Evolutionary conservation across 1,284 basidiomycete genomes (phyloP), one percentile per base, ranked within the genome.

Genomic region (Trametes versicolor): DNA sequence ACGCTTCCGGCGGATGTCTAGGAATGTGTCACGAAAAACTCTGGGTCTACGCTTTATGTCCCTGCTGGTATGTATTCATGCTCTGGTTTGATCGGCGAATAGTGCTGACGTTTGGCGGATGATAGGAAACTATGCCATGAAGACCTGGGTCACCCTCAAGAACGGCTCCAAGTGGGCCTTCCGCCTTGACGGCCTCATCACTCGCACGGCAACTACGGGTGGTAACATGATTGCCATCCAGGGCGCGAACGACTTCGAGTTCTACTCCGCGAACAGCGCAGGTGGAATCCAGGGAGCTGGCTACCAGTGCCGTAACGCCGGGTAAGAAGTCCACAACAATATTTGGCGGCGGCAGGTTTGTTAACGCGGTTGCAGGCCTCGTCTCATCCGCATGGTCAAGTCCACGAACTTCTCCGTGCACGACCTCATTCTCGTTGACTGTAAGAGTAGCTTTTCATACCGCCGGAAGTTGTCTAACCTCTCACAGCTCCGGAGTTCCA

Each of bases 361-460:
- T 25, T 21, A 19, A 19, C 19, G 7, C 25, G 58, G 13, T 17
- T 21, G 1, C 21, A 69, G 75, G 2, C 78, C 78, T 19, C 77
- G 78, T 29, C 69, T 80, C 53, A 64, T 79, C 48, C 76, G 78
- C n/a, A 71, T 79, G n/a, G 65, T 77, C 50, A 77, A 70, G 10
- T 77, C 75, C 4, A 76, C 68, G 4, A 75, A 75, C 68, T 79
- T 70, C 65, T 78, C 79, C 15, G 52, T 80, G 15, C 79, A 80
- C 59, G 78, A 80, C 60, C 67, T 80, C 34, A 75, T 78, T 51
- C 69, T 80, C 21, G 79, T 80, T 9, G 79, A 80, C 59, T 78
- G 72, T 74, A 37, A 56, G 71, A 58, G 34, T 23, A 21, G 25
- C 8, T 5, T 37, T 15, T 1, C 29, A 48, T 32, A 19, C 19